Evolutionary conservation across 495 filamentous ascomycete genomes (phyloP).

Genomic region (Haplographium delicatum): DNA sequence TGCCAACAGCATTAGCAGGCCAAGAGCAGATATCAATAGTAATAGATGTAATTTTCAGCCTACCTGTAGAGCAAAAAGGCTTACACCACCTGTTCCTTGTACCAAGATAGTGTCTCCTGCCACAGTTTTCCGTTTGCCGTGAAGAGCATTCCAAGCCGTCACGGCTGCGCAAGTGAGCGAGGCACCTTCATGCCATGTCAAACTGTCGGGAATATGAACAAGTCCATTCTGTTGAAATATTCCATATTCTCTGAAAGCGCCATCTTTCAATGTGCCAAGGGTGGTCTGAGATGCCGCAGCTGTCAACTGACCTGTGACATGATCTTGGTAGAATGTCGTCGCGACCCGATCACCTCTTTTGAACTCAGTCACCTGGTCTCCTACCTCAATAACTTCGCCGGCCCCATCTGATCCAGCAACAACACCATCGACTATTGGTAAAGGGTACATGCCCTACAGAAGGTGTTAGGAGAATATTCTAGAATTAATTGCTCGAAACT

Average conservation of each 20-base stretch:
- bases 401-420: slow-evolving; percentile 71
- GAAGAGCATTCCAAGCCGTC: slow-evolving; percentile 78
- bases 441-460: slow-evolving; percentile 58
- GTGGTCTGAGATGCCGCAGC: slow-evolving; percentile 40
- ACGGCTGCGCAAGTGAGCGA: slow-evolving; percentile 67
- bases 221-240: slow-evolving; percentile 63
- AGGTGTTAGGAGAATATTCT: neutral
- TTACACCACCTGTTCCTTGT: slow-evolving; percentile 77
- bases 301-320: slow-evolving; percentile 54
- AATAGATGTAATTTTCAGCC: neutral
- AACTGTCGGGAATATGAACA: slow-evolving; percentile 56
- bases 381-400: slow-evolving; percentile 62
- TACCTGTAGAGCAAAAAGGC: slow-evolving; percentile 63
- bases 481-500: neutral
- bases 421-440: slow-evolving; percentile 49
- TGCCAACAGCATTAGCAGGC: neutral
- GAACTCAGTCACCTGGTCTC: slow-evolving; percentile 52
- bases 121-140: slow-evolving; percentile 57
- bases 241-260: slow-evolving; percentile 63
- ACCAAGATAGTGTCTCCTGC: slow-evolving; percentile 67
- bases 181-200: slow-evolving; percentile 55
- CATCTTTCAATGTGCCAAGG: slow-evolving; percentile 63
- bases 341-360: slow-evolving; percentile 63
- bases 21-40: too few species aligned
- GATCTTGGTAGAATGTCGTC: slow-evolving; percentile 72